These are phyloP conservation scores for Hyphopichia khmerensis DNA, from an alignment of 1,139 yeast species.

Conservation along the genomic window DNA sequence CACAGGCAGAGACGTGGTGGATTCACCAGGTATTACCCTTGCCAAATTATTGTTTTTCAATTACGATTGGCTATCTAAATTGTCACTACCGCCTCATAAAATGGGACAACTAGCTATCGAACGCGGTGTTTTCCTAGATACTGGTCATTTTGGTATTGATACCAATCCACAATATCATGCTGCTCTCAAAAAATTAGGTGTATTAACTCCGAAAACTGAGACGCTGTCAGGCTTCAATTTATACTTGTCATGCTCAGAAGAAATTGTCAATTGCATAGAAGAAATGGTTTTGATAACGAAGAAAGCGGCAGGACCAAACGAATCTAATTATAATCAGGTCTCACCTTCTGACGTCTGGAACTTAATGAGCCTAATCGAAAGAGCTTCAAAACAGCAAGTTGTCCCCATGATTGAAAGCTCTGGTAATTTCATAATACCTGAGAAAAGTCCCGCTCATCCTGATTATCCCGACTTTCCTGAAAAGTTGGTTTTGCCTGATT, in stretches of 20 bases:
- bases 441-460: conserved; percentile 14
- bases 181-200: conserved; percentile 2
- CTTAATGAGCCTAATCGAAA: conserved; percentile 1
- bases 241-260: conserved; percentile 2
- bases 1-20: background rate
- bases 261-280: conserved; percentile 3
- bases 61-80: conserved; percentile 4
- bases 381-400: conserved; percentile 2
- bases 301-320: background rate
- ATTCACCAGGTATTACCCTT: conserved; percentile 3
- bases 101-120: background rate
- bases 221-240: conserved; percentile 4
- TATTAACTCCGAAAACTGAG: conserved; percentile 1
- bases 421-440: conserved; percentile 5
- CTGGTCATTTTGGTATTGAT: conserved; percentile 1
- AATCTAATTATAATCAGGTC: conserved; percentile 1
- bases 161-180: conserved; percentile 1
- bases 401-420: conserved; percentile 1
- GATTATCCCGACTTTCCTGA: conserved; percentile 4
- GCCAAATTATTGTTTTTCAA: conserved; percentile 4
- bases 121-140: background rate
- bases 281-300: background rate
- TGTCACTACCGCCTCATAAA: background rate
- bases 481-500: conserved; percentile 4
- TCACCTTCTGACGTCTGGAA: conserved; percentile 1